phyloP scores from a whole-genome alignment of 257 asterid genomes.

The Nicotiana tomentosiformis region DNA sequence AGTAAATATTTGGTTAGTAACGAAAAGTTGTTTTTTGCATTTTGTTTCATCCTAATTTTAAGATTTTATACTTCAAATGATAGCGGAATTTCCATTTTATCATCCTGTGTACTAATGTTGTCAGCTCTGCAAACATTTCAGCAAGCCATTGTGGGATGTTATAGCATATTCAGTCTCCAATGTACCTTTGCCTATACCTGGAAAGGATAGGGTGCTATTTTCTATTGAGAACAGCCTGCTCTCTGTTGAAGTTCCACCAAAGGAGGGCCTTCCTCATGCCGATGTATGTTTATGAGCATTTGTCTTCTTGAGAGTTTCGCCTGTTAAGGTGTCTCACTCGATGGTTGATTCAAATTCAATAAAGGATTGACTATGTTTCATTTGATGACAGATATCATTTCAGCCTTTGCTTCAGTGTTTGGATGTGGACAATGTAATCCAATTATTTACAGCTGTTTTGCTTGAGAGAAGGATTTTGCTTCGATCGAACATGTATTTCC shows the following conservation, averaged over 20 bases:
- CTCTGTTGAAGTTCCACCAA: conserved; percentile 87
- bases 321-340: background rate
- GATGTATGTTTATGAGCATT: conserved; percentile 60
- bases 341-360: background rate
- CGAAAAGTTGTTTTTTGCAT: background rate
- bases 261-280: conserved; percentile 91
- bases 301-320: background rate
- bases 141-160: conserved; percentile 94
- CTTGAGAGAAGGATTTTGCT: conserved; percentile 94
- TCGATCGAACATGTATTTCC: conserved; percentile 77
- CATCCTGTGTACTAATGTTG: conserved; percentile 21
- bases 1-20: background rate
- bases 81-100: conserved; percentile 1
- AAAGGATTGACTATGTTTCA: conserved; percentile 14
- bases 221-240: conserved; percentile 78
- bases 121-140: conserved; percentile 47
- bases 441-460: conserved; percentile 81
- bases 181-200: conserved; percentile 92
- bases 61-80: background rate
- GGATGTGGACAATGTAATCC: conserved; percentile 93
- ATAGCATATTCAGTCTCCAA: conserved; percentile 64
- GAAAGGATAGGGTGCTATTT: conserved; percentile 80
- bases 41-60: background rate
- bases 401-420: conserved; percentile 96
- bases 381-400: conserved; percentile 77